These are phyloP conservation scores for Marasmius oreades DNA, from an alignment of 1,284 basidiomycete species.

Conservation along the genomic window DNA sequence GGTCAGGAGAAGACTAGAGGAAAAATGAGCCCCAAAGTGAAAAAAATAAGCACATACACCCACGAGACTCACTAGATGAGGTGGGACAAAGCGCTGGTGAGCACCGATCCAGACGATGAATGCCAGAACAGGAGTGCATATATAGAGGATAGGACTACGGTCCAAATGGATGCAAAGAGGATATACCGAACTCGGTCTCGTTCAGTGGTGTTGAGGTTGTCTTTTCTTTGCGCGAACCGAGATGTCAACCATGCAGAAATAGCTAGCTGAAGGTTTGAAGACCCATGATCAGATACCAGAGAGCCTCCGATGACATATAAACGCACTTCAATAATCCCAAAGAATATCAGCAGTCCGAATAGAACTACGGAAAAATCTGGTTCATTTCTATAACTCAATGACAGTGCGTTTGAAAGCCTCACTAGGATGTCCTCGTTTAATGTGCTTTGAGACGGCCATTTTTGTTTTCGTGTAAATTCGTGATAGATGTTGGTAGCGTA, in stretches of 20 bases:
- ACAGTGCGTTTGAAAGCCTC: constrained; percentile 20
- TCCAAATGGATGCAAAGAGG: constrained; percentile 70
- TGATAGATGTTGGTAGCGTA: background rate
- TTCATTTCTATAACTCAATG: background rate
- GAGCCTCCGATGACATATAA: background rate
- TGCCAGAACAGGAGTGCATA: constrained; percentile 54
- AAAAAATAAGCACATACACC: background rate
- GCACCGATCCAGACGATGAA: constrained; percentile 37
- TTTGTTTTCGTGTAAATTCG: constrained; percentile 7
- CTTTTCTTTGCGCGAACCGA: constrained; percentile 51
- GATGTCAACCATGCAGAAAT: constrained; percentile 68
- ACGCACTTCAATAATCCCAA: constrained; percentile 55
- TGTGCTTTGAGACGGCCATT: constrained; percentile 37
- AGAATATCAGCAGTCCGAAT: constrained; percentile 52
- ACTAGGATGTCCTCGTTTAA: constrained; percentile 54
- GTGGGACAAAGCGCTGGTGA: constrained; percentile 63
- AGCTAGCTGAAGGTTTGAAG: constrained; percentile 41
- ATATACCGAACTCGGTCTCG: constrained; percentile 63
- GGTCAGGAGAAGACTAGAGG: constrained; percentile 52
- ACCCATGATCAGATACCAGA: background rate
- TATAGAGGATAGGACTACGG: constrained; percentile 49
- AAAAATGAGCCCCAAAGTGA: background rate
- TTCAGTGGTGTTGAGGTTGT: constrained; percentile 46
- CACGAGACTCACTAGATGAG: constrained; percentile 50
- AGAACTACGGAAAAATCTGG: constrained; percentile 31